These are phyloP conservation scores for Angophora floribunda DNA, from an alignment of 345 rosid genomes.

Conservation along the genomic window DNA sequence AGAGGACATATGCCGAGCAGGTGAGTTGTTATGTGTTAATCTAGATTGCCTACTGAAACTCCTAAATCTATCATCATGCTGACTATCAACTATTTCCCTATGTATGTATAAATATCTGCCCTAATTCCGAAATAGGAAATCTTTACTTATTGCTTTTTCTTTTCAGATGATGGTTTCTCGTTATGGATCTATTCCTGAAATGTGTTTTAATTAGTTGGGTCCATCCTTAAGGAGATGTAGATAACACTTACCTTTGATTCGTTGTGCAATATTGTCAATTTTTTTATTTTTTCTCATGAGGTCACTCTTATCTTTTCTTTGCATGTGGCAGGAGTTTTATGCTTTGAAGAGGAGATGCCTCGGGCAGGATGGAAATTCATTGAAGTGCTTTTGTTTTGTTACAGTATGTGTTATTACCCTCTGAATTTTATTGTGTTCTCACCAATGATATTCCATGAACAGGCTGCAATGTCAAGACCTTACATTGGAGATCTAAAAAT, in stretches of 20 bases:
- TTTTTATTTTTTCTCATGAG: not conserved
- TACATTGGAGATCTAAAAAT: not conserved
- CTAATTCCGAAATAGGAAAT: not conserved
- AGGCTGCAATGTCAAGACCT: not conserved
- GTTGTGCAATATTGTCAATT: not conserved
- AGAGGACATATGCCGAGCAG: conserved; percentile 13
- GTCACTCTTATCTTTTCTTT: not conserved
- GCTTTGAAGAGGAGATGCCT: conserved; percentile 10
- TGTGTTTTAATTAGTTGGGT: not conserved
- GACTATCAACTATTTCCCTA: not conserved
- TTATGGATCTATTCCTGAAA: not conserved
- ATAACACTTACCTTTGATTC: not conserved
- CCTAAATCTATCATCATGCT: not conserved
- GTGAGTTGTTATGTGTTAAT: not conserved
- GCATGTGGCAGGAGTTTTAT: conserved; percentile 9
- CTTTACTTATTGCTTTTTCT: not conserved
- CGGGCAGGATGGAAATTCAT: conserved; percentile 7
- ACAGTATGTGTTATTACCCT: not conserved
- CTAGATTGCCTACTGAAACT: not conserved
- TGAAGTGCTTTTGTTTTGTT: conserved; percentile 10
- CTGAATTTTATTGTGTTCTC: not conserved
- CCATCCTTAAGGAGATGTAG: not conserved
- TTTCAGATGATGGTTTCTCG: not conserved
- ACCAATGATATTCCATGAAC: not conserved
- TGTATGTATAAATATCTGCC: not conserved